Evolutionary conservation across 2,329 filamentous ascomycete genomes (phyloP).

Genomic region (Exophiala sp.): DNA sequence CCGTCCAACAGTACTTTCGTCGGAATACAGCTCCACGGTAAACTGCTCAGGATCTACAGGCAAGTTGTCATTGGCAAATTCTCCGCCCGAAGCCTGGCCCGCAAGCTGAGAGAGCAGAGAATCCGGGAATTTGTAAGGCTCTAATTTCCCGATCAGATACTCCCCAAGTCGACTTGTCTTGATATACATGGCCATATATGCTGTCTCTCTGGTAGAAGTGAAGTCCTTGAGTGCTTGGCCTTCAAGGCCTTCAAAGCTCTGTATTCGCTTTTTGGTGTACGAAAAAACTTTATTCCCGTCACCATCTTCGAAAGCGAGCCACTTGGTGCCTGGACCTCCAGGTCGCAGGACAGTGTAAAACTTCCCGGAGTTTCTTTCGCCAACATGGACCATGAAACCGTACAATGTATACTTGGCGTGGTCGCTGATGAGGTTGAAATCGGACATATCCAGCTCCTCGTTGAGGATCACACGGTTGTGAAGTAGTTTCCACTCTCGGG

Average conservation of each 20-base stretch:
- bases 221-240: slow-evolving; percentile 36
- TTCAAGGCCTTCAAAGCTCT: slow-evolving; percentile 48
- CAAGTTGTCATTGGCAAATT: slow-evolving; percentile 16
- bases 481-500: slow-evolving; percentile 56
- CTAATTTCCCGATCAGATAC: slow-evolving; percentile 41
- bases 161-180: slow-evolving; percentile 47
- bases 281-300: slow-evolving; percentile 55
- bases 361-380: slow-evolving; percentile 55
- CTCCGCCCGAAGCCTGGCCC: slow-evolving; percentile 11
- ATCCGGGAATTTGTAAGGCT: slow-evolving; percentile 47
- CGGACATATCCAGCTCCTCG: slow-evolving; percentile 50
- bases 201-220: slow-evolving; percentile 42
- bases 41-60: slow-evolving; percentile 29
- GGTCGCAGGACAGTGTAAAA: slow-evolving; percentile 61
- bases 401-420: slow-evolving; percentile 54
- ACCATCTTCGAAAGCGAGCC: slow-evolving; percentile 58
- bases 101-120: slow-evolving; percentile 41
- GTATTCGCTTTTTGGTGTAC: slow-evolving; percentile 54
- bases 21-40: slow-evolving; percentile 40
- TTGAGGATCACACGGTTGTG: slow-evolving; percentile 55
- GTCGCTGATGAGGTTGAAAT: slow-evolving; percentile 33
- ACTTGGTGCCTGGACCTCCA: slow-evolving; percentile 52
- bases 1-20: slow-evolving; percentile 34
- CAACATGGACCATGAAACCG: slow-evolving; percentile 59
- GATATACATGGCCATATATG: slow-evolving; percentile 56